A percentile compares a stretch with the other conserved stretches of the same genome.
Conservation (phyloP, 768 basidiomycete genomes). For the Termitomyces sp. region DNA sequence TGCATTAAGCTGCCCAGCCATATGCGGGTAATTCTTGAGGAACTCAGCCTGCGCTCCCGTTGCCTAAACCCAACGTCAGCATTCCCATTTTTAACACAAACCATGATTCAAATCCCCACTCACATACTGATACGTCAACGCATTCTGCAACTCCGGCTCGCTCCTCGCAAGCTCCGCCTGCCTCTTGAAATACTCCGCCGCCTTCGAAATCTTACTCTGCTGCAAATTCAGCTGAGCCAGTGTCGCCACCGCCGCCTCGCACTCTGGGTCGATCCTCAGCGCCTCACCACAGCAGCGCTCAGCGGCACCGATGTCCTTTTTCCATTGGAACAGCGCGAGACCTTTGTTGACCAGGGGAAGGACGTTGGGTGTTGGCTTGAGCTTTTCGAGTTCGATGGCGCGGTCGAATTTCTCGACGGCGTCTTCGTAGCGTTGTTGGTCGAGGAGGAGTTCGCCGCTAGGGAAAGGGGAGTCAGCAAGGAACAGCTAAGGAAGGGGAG, state of each 20-base stretch:
- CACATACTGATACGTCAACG: slow-evolving; percentile 78
- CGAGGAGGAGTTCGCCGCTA: slow-evolving; percentile 92
- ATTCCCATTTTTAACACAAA: not conserved
- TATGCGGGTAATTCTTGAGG: slow-evolving; percentile 77
- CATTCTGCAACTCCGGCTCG: slow-evolving; percentile 81
- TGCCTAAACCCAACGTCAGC: slow-evolving; percentile 46
- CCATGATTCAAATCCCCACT: slow-evolving; percentile 25
- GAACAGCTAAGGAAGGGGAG: not conserved
- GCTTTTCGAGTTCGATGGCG: slow-evolving; percentile 84
- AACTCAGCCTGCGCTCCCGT: slow-evolving; percentile 83
- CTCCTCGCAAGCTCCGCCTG: slow-evolving; percentile 86
- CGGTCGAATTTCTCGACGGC: slow-evolving; percentile 91
- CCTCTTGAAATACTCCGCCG: slow-evolving; percentile 82
- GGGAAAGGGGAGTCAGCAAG: not conserved
- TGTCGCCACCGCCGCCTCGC: slow-evolving; percentile 95
- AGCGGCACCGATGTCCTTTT: slow-evolving; percentile 81
- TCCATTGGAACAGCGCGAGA: slow-evolving; percentile 95
- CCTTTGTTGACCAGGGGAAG: slow-evolving; percentile 96
- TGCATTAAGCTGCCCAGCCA: slow-evolving; percentile 65
- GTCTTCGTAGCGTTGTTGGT: slow-evolving; percentile 86
- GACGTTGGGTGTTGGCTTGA: slow-evolving; percentile 76
- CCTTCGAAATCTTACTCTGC: slow-evolving; percentile 84
- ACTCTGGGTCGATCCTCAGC: slow-evolving; percentile 83
- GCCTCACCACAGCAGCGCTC: slow-evolving; percentile 89
- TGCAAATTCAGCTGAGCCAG: slow-evolving; percentile 92